Evolutionary conservation across 441 rosid species (phyloP), one percentile per base, ranked within the genome.

Genomic region (Lepidium campestre): DNA sequence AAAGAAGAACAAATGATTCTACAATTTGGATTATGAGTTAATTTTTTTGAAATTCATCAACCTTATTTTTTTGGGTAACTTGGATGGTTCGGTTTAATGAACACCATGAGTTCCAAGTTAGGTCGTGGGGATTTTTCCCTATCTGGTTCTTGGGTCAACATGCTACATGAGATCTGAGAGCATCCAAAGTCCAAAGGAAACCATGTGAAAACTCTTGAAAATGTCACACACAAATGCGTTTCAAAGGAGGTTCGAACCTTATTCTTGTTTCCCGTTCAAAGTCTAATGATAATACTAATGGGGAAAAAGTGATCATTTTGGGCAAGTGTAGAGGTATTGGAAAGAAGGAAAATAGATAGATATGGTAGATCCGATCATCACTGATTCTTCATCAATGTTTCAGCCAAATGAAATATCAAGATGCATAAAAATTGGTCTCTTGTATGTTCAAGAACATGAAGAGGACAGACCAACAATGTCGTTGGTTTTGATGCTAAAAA

Each of bases 321-420:
- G 5, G 34, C 83, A 92, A 93, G 83, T 82, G 12, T 89, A 91
- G 91, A 84, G 80, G 76, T 23, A 77, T 18, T 92, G 98, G 93
- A 83, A 72, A 67, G 83, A 78, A 55, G 86, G 85, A 34, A 82
- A 81, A 11, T 84, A 75, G 14, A 8, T 79, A 72, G 95, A 83
- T 23, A 23, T 80, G 2, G 13, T 83, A 15, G 96, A 89, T 46
- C 7, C 79, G 3, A 55, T 78, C 25, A 57, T 71, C 12, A 77
- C 63, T 3, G 74, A 63, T 34, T 53, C 81, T 14, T 82, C 79
- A 59, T 22, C 61, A 49, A 65, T 23, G 20, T 40, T 15, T 14
- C 3, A 11, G 7, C 57, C 57, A 27, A 47, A 69, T 40, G 93
- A 92, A 79, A 85, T 84, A 7, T 17, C 83, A 47, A 84, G 93